Evolutionary conservation across 2,329 filamentous ascomycete genomes (phyloP).

Genomic region (Rutstroemia sp.): DNA sequence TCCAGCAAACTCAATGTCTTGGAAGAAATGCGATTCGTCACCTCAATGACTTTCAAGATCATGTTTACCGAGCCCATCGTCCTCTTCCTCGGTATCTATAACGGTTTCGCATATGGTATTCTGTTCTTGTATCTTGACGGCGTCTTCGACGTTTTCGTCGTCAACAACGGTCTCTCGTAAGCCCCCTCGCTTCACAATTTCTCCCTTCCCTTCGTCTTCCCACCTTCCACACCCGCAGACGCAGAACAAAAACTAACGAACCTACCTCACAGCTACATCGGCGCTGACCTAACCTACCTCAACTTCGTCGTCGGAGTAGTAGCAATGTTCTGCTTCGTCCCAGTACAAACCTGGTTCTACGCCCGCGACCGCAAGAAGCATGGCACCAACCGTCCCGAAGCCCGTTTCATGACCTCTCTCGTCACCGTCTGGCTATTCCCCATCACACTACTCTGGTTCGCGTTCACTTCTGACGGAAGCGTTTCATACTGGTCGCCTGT

Average conservation of each 20-base stretch:
- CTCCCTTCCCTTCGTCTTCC: too few species aligned
- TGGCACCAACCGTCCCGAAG: conserved; percentile 33
- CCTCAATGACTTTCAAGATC: conserved; percentile 36
- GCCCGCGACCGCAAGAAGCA: conserved; percentile 31
- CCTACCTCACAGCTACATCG: conserved; percentile 23
- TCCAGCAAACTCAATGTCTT: conserved; percentile 32
- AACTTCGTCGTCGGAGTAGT: conserved; percentile 37
- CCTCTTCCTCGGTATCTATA: conserved; percentile 34
- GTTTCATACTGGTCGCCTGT: conserved; percentile 36
- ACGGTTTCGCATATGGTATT: conserved; percentile 36
- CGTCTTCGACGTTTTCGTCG: conserved; percentile 36
- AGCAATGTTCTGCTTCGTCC: conserved; percentile 35
- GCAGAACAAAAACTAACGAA: too few species aligned
- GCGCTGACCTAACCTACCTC: conserved; percentile 35
- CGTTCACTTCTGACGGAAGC: conserved; percentile 34
- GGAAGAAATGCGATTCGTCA: conserved; percentile 34
- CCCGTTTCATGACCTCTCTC: conserved; percentile 35
- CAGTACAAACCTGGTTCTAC: conserved; percentile 37
- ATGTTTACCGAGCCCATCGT: conserved; percentile 38
- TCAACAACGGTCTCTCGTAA: conserved; percentile 33
- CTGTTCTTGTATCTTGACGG: conserved; percentile 37
- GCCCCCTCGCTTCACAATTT: too few species aligned
- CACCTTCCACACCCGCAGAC: too few species aligned
- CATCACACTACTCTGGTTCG: conserved; percentile 36
- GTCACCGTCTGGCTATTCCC: conserved; percentile 38